A percentile compares a stretch with the other conserved stretches of the same genome.
Evolutionary conservation across 2,329 filamentous ascomycete species (phyloP).

Genomic region (Fusarium austroafricanum): DNA sequence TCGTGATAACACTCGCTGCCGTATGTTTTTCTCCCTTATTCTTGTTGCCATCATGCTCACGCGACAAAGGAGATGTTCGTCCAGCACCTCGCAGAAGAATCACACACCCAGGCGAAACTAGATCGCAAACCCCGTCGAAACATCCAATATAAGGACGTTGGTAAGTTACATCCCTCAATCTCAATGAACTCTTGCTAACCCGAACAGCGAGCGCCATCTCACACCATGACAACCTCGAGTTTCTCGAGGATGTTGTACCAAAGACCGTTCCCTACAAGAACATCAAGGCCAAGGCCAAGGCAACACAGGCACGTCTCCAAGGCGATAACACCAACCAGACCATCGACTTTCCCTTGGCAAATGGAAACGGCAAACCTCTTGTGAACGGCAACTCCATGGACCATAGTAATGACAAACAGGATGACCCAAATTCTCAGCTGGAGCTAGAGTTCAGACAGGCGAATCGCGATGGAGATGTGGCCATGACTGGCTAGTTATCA

Average conservation of each 20-base stretch:
- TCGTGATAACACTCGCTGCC: conserved; percentile 91
- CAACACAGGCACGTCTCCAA: conserved; percentile 59
- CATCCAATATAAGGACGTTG: conserved; percentile 94
- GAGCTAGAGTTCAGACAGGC: conserved; percentile 66
- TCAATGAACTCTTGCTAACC: conserved; percentile 6
- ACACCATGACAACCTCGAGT: conserved; percentile 93
- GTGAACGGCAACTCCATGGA: conserved; percentile 47
- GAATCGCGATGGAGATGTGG: conserved; percentile 63
- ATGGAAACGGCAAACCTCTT: conserved; percentile 46
- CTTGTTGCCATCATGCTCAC: conserved; percentile 3
- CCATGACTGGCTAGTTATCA: conserved; percentile 66
- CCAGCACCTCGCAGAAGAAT: conserved; percentile 87
- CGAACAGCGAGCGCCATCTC: conserved; percentile 81
- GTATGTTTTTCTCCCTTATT: conserved; percentile 58
- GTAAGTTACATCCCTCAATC: conserved; percentile 58
- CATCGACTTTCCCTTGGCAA: conserved; percentile 36
- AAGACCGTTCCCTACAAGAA: conserved; percentile 85
- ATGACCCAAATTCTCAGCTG: conserved; percentile 65
- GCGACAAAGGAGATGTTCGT: conserved; percentile 88
- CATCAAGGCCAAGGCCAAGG: conserved; percentile 73
- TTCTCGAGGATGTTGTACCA: conserved; percentile 90
- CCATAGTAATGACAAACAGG: conserved; percentile 45
- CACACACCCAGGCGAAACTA: conserved; percentile 87
- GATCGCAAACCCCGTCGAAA: conserved; percentile 93
- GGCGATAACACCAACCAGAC: conserved; percentile 54